Evolutionary conservation across 2,329 filamentous ascomycete species (phyloP).

Genomic region (Sarocladiaceae sp.): DNA sequence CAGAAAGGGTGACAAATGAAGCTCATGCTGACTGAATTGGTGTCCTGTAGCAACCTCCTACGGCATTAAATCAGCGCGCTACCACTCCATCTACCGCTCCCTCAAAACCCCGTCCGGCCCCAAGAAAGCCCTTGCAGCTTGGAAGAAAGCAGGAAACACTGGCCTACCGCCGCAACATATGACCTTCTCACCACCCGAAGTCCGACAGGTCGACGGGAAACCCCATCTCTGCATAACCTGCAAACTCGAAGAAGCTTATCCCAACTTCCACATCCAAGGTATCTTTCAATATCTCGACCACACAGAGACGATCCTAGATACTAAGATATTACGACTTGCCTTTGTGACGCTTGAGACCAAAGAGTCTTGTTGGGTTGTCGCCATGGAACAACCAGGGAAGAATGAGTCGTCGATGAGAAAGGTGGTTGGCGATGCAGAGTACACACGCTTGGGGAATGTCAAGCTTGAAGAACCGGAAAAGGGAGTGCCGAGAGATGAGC

Average conservation of each 20-base stretch:
- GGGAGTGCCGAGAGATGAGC: too few species aligned
- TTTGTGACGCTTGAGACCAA: neutral
- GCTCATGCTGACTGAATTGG: too few species aligned
- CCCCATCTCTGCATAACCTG: neutral
- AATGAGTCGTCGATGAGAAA: neutral
- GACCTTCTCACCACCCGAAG: neutral
- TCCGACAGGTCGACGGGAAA: neutral
- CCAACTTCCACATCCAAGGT: neutral
- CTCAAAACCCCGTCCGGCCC: neutral
- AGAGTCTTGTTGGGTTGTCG: neutral
- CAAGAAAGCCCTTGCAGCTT: neutral
- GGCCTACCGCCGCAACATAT: neutral
- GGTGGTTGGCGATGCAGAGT: neutral
- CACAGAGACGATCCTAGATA: neutral
- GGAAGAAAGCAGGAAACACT: neutral
- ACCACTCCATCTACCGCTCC: neutral
- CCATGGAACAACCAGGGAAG: neutral
- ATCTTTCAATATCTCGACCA: neutral
- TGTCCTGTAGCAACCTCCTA: neutral
- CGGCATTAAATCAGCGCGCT: neutral
- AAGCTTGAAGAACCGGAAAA: neutral
- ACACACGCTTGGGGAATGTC: neutral
- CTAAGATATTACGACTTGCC: neutral
- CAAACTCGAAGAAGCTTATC: neutral
- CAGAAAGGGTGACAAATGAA: neutral